A percentile compares a stretch with the other conserved stretches of the same genome.
Evolutionary conservation across 208 protist species (phyloP).

Genomic region (Leishmania arabica): DNA sequence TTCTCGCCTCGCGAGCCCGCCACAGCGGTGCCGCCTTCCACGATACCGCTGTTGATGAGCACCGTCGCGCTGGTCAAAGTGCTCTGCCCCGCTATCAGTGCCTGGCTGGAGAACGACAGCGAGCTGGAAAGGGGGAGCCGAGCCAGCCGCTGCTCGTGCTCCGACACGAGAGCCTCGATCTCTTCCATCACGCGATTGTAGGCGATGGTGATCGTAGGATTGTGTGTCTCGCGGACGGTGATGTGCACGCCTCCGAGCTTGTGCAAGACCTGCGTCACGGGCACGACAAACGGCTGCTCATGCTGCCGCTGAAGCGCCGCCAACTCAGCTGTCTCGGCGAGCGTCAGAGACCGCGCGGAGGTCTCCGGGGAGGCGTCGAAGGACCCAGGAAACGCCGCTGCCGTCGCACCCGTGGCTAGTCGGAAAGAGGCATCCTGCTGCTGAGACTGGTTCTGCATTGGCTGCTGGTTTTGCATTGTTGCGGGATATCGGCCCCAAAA

Average conservation of each 20-base stretch:
- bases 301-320: conserved; percentile 39
- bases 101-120: background rate
- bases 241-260: conserved; percentile 44
- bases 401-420: background rate
- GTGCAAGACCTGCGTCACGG: conserved; percentile 39
- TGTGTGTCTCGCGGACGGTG: conserved; percentile 43
- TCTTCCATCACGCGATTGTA: conserved; percentile 34
- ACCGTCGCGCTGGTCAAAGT: conserved; percentile 2
- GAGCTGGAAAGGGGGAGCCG: conserved; percentile 6
- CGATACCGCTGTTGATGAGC: background rate
- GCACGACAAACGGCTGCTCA: conserved; percentile 42
- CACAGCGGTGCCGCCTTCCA: background rate
- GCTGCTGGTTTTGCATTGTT: conserved; percentile 6
- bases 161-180: conserved; percentile 22
- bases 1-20: background rate
- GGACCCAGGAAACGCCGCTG: conserved; percentile 36
- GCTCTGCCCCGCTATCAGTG: background rate
- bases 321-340: conserved; percentile 24
- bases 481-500: conserved; percentile 30
- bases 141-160: conserved; percentile 23
- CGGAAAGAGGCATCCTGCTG: conserved; percentile 10
- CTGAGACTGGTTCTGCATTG: conserved; percentile 1
- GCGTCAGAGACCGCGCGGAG: conserved; percentile 18
- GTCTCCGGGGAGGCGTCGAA: conserved; percentile 49
- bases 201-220: conserved; percentile 36